These are phyloP conservation scores for Anastatica hierochuntica DNA, from an alignment of 345 rosid species.

Conservation along the genomic window DNA sequence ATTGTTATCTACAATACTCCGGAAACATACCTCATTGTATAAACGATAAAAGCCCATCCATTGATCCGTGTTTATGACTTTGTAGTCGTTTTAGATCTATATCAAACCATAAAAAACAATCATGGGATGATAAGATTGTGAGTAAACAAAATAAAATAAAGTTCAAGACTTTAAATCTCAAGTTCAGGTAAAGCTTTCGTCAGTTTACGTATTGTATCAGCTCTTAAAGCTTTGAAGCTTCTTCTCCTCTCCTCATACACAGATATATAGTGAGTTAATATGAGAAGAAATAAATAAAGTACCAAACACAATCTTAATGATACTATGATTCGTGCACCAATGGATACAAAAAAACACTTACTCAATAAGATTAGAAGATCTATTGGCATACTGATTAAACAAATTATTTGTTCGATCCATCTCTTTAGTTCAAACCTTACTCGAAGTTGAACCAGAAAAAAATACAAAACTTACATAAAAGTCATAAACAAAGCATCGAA, in stretches of 20 bases:
- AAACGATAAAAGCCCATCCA: conserved; percentile 86
- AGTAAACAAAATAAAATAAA: background rate
- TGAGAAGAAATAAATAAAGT: too few relatives aligned
- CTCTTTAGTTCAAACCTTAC: conserved; percentile 83
- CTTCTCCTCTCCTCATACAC: conserved; percentile 86
- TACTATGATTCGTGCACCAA: too few relatives aligned
- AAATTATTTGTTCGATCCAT: conserved; percentile 82
- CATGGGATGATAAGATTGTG: background rate
- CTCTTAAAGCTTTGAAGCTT: conserved; percentile 64
- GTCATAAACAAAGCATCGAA: too few relatives aligned
- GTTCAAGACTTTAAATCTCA: conserved; percentile 37
- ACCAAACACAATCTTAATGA: too few relatives aligned
- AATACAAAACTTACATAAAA: too few relatives aligned
- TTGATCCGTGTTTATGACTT: conserved; percentile 91
- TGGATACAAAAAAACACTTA: too few relatives aligned
- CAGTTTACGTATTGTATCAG: conserved; percentile 53
- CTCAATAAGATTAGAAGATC: conserved; percentile 76
- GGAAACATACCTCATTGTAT: conserved; percentile 94
- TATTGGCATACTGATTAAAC: conserved; percentile 58
- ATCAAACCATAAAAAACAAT: too few relatives aligned
- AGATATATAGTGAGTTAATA: background rate
- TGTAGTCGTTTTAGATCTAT: conserved; percentile 81
- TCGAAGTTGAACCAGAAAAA: conserved; percentile 41
- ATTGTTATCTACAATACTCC: conserved; percentile 61
- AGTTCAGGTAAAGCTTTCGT: conserved; percentile 66